Percentiles rank a stretch among this genome's conserved stretches.
Evolutionary conservation across 2,329 filamentous ascomycete genomes (phyloP).

Genomic region (Aspergillus spinulosporus): DNA sequence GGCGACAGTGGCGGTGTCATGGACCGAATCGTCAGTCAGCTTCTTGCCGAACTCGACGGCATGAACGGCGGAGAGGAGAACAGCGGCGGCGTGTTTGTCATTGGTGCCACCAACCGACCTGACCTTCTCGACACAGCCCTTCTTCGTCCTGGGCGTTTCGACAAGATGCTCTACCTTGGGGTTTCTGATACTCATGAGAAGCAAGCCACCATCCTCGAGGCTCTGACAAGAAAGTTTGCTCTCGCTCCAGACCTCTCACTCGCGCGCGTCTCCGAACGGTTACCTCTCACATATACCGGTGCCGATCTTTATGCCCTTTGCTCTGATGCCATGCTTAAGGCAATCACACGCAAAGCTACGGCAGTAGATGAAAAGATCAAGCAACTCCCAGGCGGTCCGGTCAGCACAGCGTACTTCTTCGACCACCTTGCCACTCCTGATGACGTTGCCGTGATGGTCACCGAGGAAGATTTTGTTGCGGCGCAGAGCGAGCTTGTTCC

Average conservation of each 20-base stretch:
- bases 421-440: conserved; percentile 82
- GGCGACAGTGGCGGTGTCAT: conserved; percentile 97
- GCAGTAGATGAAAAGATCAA: conserved; percentile 81
- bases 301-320: conserved; percentile 97
- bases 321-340: conserved; percentile 98
- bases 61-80: conserved; percentile 91
- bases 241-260: conserved; percentile 79
- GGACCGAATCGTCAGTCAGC: conserved; percentile 94
- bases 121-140: conserved; percentile 90
- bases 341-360: conserved; percentile 85
- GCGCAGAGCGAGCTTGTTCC: conserved; percentile 87
- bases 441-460: conserved; percentile 84
- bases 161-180: conserved; percentile 97
- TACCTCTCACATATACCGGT: conserved; percentile 96
- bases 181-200: conserved; percentile 97
- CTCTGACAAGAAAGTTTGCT: conserved; percentile 90
- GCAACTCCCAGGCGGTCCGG: conserved; percentile 56
- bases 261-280: conserved; percentile 66
- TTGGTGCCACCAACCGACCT: conserved; percentile 92
- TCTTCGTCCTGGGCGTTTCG: conserved; percentile 85
- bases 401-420: conserved; percentile 92
- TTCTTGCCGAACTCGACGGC: conserved; percentile 91
- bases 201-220: conserved; percentile 90
- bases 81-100: conserved; percentile 84
- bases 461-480: conserved; percentile 79